Base-by-base conservation (phyloP, 192 early-diverging fungal species). In the Spizellomyces sp. region DNA sequence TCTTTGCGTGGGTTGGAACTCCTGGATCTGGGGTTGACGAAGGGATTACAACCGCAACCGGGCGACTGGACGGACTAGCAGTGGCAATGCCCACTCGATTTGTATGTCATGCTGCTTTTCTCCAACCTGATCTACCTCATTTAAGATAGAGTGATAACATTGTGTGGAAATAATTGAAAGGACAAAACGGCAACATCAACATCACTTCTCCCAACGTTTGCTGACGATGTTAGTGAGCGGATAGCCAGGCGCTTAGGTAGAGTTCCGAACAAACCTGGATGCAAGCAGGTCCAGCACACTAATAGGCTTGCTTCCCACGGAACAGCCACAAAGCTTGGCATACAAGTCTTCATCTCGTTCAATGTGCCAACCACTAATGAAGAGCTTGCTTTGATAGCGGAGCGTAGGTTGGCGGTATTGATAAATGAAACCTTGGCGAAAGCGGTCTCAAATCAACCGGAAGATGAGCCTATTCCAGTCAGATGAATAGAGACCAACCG, bases 81-180 rank as follows among this genome's bases (percentile, higher is more conserved):
- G 63, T 73, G 9, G 71, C 71, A 12, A 66, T 73, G 71, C 71
- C 71, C 17, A 73, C 71, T 22, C 43, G 43, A 17, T 73, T 58
- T 58, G 71, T 58, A 45, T 9, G 50, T 67, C 22, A 56, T 8
- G 48, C 8, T 36, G 27, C 27, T 3, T 36, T 36, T 36, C 27
- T 36, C 27, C 27, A 36, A 36, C 27, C 27, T 36, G 27, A 36
- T 36, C 1, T 36, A 3, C 27, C 27, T 36, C 3, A 2, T 36
- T 36, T 0, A 36, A 36, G 27, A 36, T 36, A 2, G 27, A 36
- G 27, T 2, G 27, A 36, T 36, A 36, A 36, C 27, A 36, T 36
- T 36, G 27, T 36, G 3, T 36, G 27, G 27, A 36, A 36, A 36
- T 36, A 3, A 3, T 36, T 36, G 27, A 36, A 36, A 67, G 66